Evolutionary conservation across 202 grass and related monocot genomes (phyloP).

Genomic region (Dendrocalamus latiflorus): DNA sequence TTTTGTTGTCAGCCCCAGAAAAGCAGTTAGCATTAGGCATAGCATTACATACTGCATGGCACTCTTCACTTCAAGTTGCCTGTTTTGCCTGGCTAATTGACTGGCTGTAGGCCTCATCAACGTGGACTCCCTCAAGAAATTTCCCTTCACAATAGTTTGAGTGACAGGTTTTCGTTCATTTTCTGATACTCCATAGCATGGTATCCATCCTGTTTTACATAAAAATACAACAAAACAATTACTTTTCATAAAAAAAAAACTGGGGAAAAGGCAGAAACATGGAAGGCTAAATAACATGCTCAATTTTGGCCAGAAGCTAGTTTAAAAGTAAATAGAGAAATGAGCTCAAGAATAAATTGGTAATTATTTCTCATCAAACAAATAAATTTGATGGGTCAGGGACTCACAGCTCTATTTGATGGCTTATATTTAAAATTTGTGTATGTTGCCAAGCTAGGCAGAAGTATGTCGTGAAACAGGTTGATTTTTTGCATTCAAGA

Average conservation of each 20-base stretch:
- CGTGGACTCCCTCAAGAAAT: conserved; percentile 54
- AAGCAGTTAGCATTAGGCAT: conserved; percentile 4
- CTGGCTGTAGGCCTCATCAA: conserved; percentile 89
- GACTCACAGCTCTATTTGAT: neutral
- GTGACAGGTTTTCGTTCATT: conserved; percentile 21
- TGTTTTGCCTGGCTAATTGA: conserved; percentile 80
- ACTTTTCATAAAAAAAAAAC: neutral
- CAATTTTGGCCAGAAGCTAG: neutral
- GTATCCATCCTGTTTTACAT: conserved; percentile 33
- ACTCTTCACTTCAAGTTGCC: conserved; percentile 24
- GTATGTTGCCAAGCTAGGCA: neutral
- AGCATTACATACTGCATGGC: conserved; percentile 38
- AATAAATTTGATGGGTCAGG: neutral
- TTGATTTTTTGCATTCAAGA: neutral
- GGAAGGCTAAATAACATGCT: neutral
- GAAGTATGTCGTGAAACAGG: neutral
- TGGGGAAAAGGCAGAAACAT: neutral
- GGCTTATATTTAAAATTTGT: neutral
- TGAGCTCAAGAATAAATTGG: neutral
- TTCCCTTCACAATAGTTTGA: conserved; percentile 32
- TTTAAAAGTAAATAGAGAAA: neutral
- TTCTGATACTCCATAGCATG: conserved; percentile 20
- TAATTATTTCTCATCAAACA: neutral
- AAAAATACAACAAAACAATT: neutral
- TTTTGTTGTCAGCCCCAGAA: neutral